phyloP scores from a whole-genome alignment of 805 yeast genomes.

The Starmerella lactis-condensi region DNA sequence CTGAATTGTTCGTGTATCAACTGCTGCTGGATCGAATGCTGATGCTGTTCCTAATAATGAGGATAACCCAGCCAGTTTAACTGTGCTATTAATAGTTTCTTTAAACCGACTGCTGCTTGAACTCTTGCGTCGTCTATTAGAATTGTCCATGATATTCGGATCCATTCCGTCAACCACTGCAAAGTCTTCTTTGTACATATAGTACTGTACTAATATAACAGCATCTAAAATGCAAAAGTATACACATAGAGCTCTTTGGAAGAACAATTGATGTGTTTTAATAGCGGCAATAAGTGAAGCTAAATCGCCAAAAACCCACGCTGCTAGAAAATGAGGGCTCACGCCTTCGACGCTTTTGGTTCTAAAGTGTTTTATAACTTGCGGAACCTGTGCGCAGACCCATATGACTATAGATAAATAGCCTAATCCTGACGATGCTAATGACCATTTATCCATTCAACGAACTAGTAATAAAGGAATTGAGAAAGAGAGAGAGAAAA shows the following conservation, averaged over 20 bases:
- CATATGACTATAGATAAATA: slow-evolving; percentile 36
- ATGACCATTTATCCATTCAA: not conserved
- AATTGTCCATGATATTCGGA: not conserved
- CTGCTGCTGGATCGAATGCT: no score
- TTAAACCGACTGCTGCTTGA: no score
- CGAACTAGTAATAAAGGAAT: not conserved
- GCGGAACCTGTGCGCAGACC: slow-evolving; percentile 63
- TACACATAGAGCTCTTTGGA: slow-evolving; percentile 52
- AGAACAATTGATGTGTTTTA: slow-evolving; percentile 59
- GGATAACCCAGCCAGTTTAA: no score
- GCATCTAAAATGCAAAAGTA: slow-evolving; percentile 61
- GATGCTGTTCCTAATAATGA: no score
- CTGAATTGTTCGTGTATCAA: no score
- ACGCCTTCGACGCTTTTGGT: slow-evolving; percentile 50
- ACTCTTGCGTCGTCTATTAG: no score
- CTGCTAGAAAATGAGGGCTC: slow-evolving; percentile 37
- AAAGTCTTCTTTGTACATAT: slow-evolving; percentile 32
- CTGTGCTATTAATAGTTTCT: no score
- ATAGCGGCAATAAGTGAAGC: slow-evolving; percentile 51
- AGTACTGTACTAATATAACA: slow-evolving; percentile 49
- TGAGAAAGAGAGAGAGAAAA: not conserved
- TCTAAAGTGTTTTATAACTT: slow-evolving; percentile 39
- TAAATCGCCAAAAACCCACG: slow-evolving; percentile 51
- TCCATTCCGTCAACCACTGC: slow-evolving; percentile 4
- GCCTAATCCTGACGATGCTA: slow-evolving; percentile 9